Conservation (phyloP, 768 basidiomycete species). For the Ramaria rubella region DNA sequence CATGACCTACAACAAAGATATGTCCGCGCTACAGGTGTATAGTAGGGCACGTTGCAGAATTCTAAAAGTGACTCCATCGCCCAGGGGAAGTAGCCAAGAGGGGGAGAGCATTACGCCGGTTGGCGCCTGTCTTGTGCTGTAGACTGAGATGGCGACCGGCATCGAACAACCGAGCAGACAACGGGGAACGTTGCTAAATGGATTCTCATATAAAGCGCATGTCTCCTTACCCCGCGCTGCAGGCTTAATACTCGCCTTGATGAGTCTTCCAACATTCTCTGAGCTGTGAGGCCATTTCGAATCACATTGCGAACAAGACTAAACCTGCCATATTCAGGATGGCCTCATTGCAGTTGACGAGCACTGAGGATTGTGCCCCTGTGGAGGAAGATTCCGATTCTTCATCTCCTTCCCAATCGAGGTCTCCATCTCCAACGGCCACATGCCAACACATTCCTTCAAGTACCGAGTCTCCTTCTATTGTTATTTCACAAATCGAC, state of each 20-base stretch:
- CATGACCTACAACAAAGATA: no score
- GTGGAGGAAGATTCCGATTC: not conserved
- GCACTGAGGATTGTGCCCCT: not conserved
- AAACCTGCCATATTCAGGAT: not conserved
- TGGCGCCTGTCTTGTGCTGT: not conserved
- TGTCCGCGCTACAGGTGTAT: no score
- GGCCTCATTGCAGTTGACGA: slow-evolving; percentile 3
- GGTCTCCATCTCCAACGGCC: slow-evolving; percentile 1
- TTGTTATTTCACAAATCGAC: slow-evolving; percentile 3
- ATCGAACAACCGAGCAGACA: not conserved
- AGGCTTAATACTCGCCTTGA: not conserved
- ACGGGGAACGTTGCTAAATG: slow-evolving; percentile 5
- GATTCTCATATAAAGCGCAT: not conserved
- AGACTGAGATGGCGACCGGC: slow-evolving; percentile 9
- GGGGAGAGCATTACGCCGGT: not conserved
- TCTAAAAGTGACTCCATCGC: no score
- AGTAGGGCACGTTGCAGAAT: no score
- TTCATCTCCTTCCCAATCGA: not conserved
- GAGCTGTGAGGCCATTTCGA: slow-evolving; percentile 6
- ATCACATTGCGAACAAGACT: not conserved
- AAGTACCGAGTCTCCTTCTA: slow-evolving; percentile 1
- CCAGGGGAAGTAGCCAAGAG: no score
- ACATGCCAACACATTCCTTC: slow-evolving; percentile 8
- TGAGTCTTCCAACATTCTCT: slow-evolving; percentile 10
- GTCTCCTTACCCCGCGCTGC: not conserved